These are phyloP conservation scores for Candida ovalis DNA, from an alignment of 805 yeast genomes.

Conservation along the genomic window DNA sequence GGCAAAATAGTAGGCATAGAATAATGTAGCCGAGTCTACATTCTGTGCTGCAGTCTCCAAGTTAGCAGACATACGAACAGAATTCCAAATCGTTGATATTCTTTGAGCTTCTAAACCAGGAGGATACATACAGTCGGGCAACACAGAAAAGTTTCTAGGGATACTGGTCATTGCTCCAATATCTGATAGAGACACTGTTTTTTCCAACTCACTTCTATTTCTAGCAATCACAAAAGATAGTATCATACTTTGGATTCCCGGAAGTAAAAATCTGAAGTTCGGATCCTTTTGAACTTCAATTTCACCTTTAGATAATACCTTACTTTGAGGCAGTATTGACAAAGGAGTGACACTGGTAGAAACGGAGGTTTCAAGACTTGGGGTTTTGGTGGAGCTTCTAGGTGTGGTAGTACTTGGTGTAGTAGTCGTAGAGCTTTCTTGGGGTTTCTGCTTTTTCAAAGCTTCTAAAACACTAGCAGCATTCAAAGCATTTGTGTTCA, in stretches of 20 bases:
- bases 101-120: slow-evolving; percentile 33
- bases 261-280: slow-evolving; percentile 31
- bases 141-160: slow-evolving; percentile 26
- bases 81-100: slow-evolving; percentile 31
- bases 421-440: slow-evolving; percentile 11
- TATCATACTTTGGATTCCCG: slow-evolving; percentile 33
- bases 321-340: not conserved
- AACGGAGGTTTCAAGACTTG: not conserved
- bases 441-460: slow-evolving; percentile 32
- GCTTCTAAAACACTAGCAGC: slow-evolving; percentile 37
- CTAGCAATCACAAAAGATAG: slow-evolving; percentile 26
- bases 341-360: not conserved
- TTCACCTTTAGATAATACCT: slow-evolving; percentile 4
- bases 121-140: slow-evolving; percentile 26
- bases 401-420: slow-evolving; percentile 6
- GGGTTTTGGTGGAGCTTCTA: slow-evolving; percentile 3
- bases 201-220: slow-evolving; percentile 14
- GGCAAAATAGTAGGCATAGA: slow-evolving; percentile 42
- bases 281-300: slow-evolving; percentile 22
- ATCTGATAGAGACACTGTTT: slow-evolving; percentile 19
- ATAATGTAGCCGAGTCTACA: slow-evolving; percentile 35
- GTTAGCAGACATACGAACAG: slow-evolving; percentile 20
- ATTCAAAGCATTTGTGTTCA: slow-evolving; percentile 31
- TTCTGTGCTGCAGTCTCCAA: slow-evolving; percentile 25
- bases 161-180: slow-evolving; percentile 22